These are phyloP conservation scores for Saprolegnia parasitica DNA, from an alignment of 352 stramenopile species.

Conservation along the genomic window DNA sequence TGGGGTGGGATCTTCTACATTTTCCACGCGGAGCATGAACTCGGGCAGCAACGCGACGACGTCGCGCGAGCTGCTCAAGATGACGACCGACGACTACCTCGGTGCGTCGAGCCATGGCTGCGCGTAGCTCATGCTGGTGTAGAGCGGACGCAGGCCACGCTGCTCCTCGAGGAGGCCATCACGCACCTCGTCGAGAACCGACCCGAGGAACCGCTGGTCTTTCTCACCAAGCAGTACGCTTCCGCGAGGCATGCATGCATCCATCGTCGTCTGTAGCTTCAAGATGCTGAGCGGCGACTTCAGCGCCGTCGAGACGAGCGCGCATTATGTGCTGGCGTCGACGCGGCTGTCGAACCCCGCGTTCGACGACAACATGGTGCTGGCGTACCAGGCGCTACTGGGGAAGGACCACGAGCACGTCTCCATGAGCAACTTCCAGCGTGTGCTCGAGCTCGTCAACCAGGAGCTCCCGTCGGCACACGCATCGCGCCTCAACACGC, in stretches of 20 bases:
- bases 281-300: conserved; percentile 23
- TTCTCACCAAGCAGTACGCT: conserved; percentile 18
- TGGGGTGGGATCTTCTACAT: background rate
- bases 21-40: background rate
- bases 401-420: background rate
- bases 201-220: conserved; percentile 12
- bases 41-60: background rate
- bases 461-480: background rate
- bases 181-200: conserved; percentile 16
- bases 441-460: background rate
- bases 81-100: conserved; percentile 20
- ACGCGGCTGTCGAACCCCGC: conserved; percentile 1
- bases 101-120: background rate
- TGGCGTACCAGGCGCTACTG: conserved; percentile 14
- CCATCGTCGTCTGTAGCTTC: conserved; percentile 2
- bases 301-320: conserved; percentile 9
- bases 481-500: background rate
- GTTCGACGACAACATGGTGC: conserved; percentile 24
- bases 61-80: conserved; percentile 4
- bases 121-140: background rate
- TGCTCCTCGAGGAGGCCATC: conserved; percentile 10
- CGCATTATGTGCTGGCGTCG: conserved; percentile 13
- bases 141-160: conserved; percentile 20
- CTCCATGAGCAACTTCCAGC: background rate
- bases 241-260: background rate